These are phyloP conservation scores for Dendrobium chrysotoxum DNA, from an alignment of 106 monocot genomes.

Conservation along the genomic window DNA sequence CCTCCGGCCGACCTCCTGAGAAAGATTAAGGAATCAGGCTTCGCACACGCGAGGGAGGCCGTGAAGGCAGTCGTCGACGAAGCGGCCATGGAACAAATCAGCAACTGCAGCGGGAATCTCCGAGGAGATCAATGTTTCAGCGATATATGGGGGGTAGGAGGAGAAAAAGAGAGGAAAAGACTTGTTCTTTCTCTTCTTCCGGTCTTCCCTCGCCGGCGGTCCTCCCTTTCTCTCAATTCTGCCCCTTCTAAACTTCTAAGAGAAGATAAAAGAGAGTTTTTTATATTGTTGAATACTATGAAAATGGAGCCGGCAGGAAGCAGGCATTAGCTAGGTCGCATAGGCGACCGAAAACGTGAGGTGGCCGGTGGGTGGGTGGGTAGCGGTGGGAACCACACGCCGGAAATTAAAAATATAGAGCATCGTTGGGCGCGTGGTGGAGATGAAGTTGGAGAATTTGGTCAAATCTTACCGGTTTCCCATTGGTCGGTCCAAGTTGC, in stretches of 20 bases:
- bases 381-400: neutral
- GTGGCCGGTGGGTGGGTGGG: neutral
- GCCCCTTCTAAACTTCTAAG: neutral
- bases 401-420: neutral
- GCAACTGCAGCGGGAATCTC: neutral
- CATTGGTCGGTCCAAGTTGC: neutral
- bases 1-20: neutral
- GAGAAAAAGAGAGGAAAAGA: neutral
- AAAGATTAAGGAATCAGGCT: neutral
- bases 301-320: neutral
- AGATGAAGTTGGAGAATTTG: neutral
- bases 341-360: neutral
- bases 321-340: neutral
- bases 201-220: neutral
- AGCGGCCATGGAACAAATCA: conserved; percentile 1
- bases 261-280: neutral
- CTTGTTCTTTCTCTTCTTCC: neutral
- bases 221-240: neutral
- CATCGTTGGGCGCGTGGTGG: neutral
- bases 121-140: neutral
- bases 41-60: neutral
- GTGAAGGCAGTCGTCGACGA: neutral
- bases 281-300: neutral
- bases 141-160: neutral
- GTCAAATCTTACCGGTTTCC: neutral